Evolutionary conservation across 805 yeast species (phyloP).

Genomic region (Candida xiaguanensis): DNA sequence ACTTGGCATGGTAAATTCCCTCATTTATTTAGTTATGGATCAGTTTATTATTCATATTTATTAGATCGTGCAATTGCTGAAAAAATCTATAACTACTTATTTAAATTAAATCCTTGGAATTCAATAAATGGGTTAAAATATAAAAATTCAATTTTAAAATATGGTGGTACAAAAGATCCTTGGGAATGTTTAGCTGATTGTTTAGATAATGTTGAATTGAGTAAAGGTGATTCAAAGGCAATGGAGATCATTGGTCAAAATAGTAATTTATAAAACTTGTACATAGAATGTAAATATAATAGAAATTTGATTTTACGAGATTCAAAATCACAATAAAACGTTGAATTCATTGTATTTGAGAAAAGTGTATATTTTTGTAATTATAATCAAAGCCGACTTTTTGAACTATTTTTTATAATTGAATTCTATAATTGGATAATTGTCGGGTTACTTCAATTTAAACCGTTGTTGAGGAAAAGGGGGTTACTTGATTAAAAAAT

Average conservation of each 20-base stretch:
- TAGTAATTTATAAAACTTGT: slow-evolving; percentile 5
- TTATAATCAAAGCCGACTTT: not conserved
- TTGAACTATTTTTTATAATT: not conserved
- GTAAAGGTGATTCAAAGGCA: slow-evolving; percentile 66
- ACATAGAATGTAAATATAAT: not conserved
- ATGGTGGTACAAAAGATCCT: slow-evolving; percentile 94
- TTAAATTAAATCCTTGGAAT: slow-evolving; percentile 65
- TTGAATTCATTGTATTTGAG: not conserved
- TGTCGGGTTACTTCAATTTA: too few species aligned
- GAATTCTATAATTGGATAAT: too few species aligned
- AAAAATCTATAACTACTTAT: slow-evolving; percentile 73
- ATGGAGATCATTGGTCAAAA: slow-evolving; percentile 41
- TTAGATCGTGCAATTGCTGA: slow-evolving; percentile 92
- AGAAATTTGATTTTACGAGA: not conserved
- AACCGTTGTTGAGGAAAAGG: too few species aligned
- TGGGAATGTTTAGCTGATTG: slow-evolving; percentile 83
- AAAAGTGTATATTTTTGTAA: not conserved
- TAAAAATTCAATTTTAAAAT: slow-evolving; percentile 63
- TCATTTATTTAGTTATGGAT: slow-evolving; percentile 89
- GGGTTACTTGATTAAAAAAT: too few species aligned
- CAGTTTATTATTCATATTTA: slow-evolving; percentile 87
- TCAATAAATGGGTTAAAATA: slow-evolving; percentile 74
- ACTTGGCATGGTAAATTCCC: slow-evolving; percentile 95
- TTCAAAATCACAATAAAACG: not conserved
- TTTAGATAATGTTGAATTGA: slow-evolving; percentile 57